phyloP scores from a whole-genome alignment of 169 alveolate genomes.

The Plasmodium inui region DNA sequence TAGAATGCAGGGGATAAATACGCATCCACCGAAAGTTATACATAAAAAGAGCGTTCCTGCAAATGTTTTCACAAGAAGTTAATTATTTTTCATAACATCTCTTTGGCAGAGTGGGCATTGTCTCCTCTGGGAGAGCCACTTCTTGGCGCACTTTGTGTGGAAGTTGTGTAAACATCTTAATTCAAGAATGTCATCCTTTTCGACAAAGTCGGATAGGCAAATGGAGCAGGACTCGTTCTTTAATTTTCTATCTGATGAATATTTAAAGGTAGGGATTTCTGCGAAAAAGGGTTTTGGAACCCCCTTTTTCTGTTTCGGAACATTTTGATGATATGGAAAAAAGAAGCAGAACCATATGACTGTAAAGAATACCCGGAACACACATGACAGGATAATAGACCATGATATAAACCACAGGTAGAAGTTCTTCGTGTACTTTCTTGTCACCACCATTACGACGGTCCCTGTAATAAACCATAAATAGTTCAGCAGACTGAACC shows the following conservation, averaged over 20 bases:
- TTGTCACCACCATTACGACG: constrained; percentile 67
- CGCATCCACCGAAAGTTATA: neutral
- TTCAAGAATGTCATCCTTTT: constrained; percentile 76
- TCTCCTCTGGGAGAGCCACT: constrained; percentile 81
- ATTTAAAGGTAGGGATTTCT: constrained; percentile 62
- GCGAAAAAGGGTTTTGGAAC: constrained; percentile 42
- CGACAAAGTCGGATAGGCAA: constrained; percentile 81
- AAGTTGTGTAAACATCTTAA: constrained; percentile 81
- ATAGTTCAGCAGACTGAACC: constrained; percentile 78
- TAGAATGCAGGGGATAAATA: neutral
- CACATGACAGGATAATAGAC: constrained; percentile 67
- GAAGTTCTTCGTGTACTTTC: constrained; percentile 59
- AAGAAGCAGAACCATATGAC: constrained; percentile 72
- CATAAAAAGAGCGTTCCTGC: neutral
- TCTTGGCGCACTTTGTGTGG: constrained; percentile 82
- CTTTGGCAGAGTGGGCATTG: constrained; percentile 83
- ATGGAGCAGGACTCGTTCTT: constrained; percentile 81
- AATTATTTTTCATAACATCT: constrained; percentile 54
- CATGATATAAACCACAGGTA: constrained; percentile 71
- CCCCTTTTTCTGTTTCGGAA: constrained; percentile 73
- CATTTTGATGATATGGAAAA: constrained; percentile 71
- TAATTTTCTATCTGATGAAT: constrained; percentile 45
- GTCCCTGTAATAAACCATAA: constrained; percentile 82
- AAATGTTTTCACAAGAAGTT: neutral
- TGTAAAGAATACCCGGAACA: constrained; percentile 69